Conservation (phyloP, 352 stramenopile genomes). For the Elongisporangium prolatum region DNA sequence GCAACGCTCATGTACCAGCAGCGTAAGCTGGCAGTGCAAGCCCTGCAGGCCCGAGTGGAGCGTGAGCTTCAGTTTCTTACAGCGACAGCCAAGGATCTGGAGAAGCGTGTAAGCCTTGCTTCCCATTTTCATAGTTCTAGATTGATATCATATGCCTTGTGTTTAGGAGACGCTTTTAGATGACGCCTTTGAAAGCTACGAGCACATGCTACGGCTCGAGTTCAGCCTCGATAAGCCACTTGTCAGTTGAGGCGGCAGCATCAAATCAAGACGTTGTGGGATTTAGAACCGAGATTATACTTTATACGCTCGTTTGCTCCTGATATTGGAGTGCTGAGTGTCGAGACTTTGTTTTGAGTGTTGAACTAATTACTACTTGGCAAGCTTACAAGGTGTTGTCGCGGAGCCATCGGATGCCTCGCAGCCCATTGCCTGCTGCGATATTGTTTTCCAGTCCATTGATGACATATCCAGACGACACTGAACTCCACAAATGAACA, state of each 20-base stretch:
- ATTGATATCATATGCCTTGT: conserved; percentile 13
- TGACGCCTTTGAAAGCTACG: conserved; percentile 51
- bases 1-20: conserved; percentile 43
- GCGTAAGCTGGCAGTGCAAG: conserved; percentile 51
- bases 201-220: conserved; percentile 32
- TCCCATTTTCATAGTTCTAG: background rate
- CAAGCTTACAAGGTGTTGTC: conserved; percentile 60
- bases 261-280: background rate
- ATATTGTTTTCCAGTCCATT: conserved; percentile 84
- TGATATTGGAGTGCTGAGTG: background rate
- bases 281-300: background rate
- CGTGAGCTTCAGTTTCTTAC: conserved; percentile 56
- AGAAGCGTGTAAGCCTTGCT: conserved; percentile 24
- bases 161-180: conserved; percentile 53
- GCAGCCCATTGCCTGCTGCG: conserved; percentile 67
- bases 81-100: conserved; percentile 36
- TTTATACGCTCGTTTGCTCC: background rate
- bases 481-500: conserved; percentile 10
- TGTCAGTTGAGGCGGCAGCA: background rate
- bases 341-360: background rate
- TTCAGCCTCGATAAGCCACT: conserved; percentile 11
- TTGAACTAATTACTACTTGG: background rate
- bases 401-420: conserved; percentile 75
- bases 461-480: conserved; percentile 67
- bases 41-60: conserved; percentile 42